Conservation (phyloP, 345 rosid species). For the Ailanthus altissimus region DNA sequence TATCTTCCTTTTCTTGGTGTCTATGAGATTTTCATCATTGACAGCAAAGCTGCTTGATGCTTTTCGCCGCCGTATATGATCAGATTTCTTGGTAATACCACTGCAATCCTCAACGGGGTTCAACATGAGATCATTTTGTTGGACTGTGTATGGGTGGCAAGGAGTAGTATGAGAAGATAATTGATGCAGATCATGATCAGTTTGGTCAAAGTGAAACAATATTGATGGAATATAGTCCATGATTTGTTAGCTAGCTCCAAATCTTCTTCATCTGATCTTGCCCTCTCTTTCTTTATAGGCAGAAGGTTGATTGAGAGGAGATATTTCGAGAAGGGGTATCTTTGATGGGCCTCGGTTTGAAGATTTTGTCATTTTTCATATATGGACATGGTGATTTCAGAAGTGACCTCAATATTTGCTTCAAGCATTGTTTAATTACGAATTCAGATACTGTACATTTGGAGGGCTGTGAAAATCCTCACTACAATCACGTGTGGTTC, state of each 20-base stretch:
- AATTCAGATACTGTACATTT: constrained; percentile 26
- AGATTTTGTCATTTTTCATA: constrained; percentile 20
- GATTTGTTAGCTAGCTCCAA: background rate
- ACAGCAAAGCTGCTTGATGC: background rate
- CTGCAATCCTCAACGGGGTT: background rate
- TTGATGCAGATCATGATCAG: constrained; percentile 14
- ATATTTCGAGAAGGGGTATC: too few species aligned
- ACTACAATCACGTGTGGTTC: constrained; percentile 2
- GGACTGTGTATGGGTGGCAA: too few species aligned
- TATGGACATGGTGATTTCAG: background rate
- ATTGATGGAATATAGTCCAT: constrained; percentile 31
- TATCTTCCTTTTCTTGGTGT: constrained; percentile 31
- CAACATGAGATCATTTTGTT: background rate
- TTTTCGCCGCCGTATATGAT: background rate
- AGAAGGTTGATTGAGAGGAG: too few species aligned
- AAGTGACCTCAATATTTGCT: background rate
- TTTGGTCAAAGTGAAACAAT: constrained; percentile 24
- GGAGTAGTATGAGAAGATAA: constrained; percentile 12
- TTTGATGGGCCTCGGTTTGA: constrained; percentile 27
- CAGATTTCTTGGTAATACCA: background rate
- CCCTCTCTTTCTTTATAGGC: too few species aligned
- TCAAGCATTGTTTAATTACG: background rate
- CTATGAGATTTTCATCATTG: constrained; percentile 13
- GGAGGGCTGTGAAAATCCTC: constrained; percentile 7
- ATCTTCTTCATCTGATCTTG: background rate